Percentiles rank a stretch among this genome's conserved stretches.
Conservation (phyloP, 2,329 filamentous ascomycete species). For the Lecanicillium sp. region DNA sequence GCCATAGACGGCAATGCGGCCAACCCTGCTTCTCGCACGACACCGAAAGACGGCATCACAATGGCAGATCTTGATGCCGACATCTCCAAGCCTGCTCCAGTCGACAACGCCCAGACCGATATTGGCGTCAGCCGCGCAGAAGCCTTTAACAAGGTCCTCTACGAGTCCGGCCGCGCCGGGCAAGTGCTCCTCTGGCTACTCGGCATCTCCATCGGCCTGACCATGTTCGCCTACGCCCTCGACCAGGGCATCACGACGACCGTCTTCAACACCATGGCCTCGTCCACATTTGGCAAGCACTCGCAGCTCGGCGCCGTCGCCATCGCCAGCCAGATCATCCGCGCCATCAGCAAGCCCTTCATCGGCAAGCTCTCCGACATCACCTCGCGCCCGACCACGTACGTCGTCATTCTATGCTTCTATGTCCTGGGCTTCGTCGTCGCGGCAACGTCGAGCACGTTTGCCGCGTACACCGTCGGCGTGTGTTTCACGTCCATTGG, state of each 20-base stretch:
- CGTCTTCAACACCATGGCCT: slow-evolving; percentile 30
- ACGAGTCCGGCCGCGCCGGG: slow-evolving; percentile 30
- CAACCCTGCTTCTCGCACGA: too few relatives aligned
- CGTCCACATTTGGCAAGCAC: slow-evolving; percentile 28
- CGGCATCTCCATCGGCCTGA: slow-evolving; percentile 29
- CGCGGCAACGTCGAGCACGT: slow-evolving; percentile 46
- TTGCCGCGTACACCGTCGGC: slow-evolving; percentile 46
- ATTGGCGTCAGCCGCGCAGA: slow-evolving; percentile 31
- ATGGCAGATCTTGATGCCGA: too few relatives aligned
- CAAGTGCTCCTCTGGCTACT: slow-evolving; percentile 31
- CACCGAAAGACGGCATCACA: too few relatives aligned
- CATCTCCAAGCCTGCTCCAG: too few relatives aligned
- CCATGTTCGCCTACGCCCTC: slow-evolving; percentile 34
- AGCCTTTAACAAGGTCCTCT: slow-evolving; percentile 35
- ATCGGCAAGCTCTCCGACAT: slow-evolving; percentile 57
- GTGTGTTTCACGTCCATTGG: slow-evolving; percentile 55
- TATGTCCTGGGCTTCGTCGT: slow-evolving; percentile 53
- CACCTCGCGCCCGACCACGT: slow-evolving; percentile 56
- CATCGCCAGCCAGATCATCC: slow-evolving; percentile 31
- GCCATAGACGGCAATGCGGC: too few relatives aligned
- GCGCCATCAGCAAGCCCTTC: slow-evolving; percentile 52
- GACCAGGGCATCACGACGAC: slow-evolving; percentile 30
- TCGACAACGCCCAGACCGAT: slow-evolving; percentile 13
- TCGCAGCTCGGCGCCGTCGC: neutral
- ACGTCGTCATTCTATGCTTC: slow-evolving; percentile 46